Conservation (phyloP, 805 yeast species). For the Hanseniaspora valbyensis region DNA sequence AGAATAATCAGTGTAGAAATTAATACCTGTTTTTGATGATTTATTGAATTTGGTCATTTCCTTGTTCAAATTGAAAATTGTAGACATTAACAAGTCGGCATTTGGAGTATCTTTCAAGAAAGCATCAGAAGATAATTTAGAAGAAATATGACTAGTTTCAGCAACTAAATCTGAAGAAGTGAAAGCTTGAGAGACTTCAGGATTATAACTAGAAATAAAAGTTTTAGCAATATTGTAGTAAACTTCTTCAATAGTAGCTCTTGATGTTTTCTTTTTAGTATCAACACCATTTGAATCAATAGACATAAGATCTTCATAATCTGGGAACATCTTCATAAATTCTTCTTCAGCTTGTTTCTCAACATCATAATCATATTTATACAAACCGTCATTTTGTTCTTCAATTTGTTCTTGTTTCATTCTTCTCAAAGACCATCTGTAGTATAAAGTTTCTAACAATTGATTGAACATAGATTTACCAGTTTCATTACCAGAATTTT, state of each 20-base stretch:
- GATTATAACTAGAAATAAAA: slow-evolving; percentile 37
- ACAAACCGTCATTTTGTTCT: slow-evolving; percentile 50
- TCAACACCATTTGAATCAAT: slow-evolving; percentile 18
- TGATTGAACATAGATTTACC: slow-evolving; percentile 31
- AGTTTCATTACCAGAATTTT: slow-evolving; percentile 18
- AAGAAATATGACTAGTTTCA: slow-evolving; percentile 23
- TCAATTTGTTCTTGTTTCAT: slow-evolving; percentile 55
- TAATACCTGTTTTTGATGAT: slow-evolving; percentile 24
- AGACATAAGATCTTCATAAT: slow-evolving; percentile 50
- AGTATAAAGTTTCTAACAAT: slow-evolving; percentile 51
- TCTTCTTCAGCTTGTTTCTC: slow-evolving; percentile 65
- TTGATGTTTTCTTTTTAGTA: slow-evolving; percentile 18
- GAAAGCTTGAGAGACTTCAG: slow-evolving; percentile 18
- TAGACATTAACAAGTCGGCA: slow-evolving; percentile 26
- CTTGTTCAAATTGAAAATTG: slow-evolving; percentile 29
- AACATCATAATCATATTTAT: slow-evolving; percentile 51
- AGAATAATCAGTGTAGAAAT: slow-evolving; percentile 58
- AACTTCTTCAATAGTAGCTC: slow-evolving; percentile 33
- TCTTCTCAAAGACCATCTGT: slow-evolving; percentile 70
- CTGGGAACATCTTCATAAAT: slow-evolving; percentile 73
- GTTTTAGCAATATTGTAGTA: slow-evolving; percentile 39
- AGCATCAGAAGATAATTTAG: background rate
- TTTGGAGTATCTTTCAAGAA: slow-evolving; percentile 17
- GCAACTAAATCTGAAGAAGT: slow-evolving; percentile 36
- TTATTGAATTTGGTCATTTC: slow-evolving; percentile 28